A percentile compares a stretch with the other conserved stretches of the same genome.
These are phyloP conservation scores for Xerocomus spinulosus DNA, from an alignment of 768 basidiomycete species.

Conservation along the genomic window DNA sequence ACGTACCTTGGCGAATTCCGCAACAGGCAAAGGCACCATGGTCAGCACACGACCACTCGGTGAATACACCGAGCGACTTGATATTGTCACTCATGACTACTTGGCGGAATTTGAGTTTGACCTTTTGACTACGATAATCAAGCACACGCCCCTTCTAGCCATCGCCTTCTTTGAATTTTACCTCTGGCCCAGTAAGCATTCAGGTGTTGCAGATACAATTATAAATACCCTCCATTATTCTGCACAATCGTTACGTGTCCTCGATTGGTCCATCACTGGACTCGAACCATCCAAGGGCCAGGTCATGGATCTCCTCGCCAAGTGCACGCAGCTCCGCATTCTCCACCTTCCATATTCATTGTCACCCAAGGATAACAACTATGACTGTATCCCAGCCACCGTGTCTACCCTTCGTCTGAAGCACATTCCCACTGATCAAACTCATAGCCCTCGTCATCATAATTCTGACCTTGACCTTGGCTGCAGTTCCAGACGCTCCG, in stretches of 20 bases:
- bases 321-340: constrained; percentile 14
- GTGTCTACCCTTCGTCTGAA: constrained; percentile 15
- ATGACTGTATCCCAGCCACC: constrained; percentile 3
- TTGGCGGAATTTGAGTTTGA: constrained; percentile 1
- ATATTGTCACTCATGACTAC: constrained; percentile 21
- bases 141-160: constrained; percentile 15
- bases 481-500: background rate
- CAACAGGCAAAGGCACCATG: constrained; percentile 8
- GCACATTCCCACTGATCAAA: too few relatives aligned
- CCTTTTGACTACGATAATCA: constrained; percentile 10
- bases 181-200: background rate
- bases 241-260: constrained; percentile 16
- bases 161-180: constrained; percentile 12
- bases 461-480: background rate
- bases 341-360: constrained; percentile 7
- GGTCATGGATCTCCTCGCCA: constrained; percentile 5
- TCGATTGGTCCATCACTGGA: constrained; percentile 12
- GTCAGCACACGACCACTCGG: constrained; percentile 14
- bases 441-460: background rate
- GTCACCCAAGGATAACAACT: constrained; percentile 4
- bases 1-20: constrained; percentile 9
- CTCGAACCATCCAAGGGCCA: background rate
- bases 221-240: constrained; percentile 12
- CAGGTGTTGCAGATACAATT: too few relatives aligned
- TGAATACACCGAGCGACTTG: constrained; percentile 21